Conservation (phyloP, 2,329 filamentous ascomycete genomes). For the Fusarium pilosicola region DNA sequence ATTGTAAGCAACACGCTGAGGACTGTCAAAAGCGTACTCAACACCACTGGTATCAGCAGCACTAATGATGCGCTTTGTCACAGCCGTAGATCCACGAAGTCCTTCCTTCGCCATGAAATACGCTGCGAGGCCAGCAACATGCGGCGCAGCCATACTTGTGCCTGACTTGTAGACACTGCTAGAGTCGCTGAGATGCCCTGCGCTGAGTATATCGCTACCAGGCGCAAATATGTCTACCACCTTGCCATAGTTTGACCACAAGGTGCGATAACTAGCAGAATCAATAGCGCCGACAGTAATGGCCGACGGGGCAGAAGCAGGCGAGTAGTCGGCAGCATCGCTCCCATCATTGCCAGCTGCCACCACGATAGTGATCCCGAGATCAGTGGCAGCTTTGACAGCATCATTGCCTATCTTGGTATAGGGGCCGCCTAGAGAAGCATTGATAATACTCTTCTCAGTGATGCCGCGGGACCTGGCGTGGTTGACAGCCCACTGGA, state of each 20-base stretch:
- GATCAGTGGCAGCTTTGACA: conserved; percentile 5
- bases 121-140: conserved; percentile 70
- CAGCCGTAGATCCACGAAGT: background rate
- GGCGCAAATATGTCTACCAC: conserved; percentile 15
- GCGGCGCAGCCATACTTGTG: conserved; percentile 59
- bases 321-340: background rate
- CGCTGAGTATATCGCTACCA: background rate
- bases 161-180: conserved; percentile 1
- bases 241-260: conserved; percentile 9
- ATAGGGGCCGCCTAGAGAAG: background rate
- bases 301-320: conserved; percentile 2
- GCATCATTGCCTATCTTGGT: background rate
- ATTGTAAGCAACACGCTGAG: conserved; percentile 10
- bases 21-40: background rate
- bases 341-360: background rate
- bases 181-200: background rate
- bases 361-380: background rate
- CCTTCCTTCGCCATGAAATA: conserved; percentile 60
- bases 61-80: conserved; percentile 11
- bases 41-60: background rate
- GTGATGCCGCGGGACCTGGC: conserved; percentile 24
- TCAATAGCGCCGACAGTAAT: conserved; percentile 9
- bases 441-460: conserved; percentile 6
- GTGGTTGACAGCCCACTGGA: conserved; percentile 47
- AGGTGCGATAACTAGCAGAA: background rate